Conservation (phyloP, 83 land plant genomes). For the Thuja plicata region DNA sequence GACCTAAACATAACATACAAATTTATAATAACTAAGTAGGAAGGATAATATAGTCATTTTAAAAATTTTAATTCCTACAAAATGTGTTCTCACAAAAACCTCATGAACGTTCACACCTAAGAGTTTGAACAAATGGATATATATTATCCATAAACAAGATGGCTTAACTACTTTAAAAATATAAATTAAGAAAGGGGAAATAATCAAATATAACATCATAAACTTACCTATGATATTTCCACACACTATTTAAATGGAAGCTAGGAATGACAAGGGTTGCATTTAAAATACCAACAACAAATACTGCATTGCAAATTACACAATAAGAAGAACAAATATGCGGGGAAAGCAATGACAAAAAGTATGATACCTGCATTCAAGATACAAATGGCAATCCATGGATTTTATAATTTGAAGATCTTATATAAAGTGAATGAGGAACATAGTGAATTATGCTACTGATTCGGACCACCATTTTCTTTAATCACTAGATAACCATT, state of each 20-base stretch:
- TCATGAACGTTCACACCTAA: background rate
- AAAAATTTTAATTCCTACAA: background rate
- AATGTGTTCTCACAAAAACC: background rate
- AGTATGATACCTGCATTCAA: background rate
- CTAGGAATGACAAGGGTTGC: conserved; percentile 76
- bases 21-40: background rate
- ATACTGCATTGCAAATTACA: conserved; percentile 79
- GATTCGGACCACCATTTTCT: conserved; percentile 82
- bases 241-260: conserved; percentile 70
- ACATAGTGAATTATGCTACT: conserved; percentile 62
- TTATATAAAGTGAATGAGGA: background rate
- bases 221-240: conserved; percentile 76
- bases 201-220: background rate
- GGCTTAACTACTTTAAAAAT: background rate
- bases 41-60: background rate
- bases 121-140: background rate
- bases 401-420: background rate
- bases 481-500: conserved; percentile 74
- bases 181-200: background rate
- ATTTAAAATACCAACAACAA: conserved; percentile 79
- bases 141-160: background rate
- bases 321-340: background rate
- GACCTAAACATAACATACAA: no score
- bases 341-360: background rate
- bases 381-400: background rate